phyloP scores from a whole-genome alignment of 192 early-diverging fungal species.

The Diversispora eburnea region DNA sequence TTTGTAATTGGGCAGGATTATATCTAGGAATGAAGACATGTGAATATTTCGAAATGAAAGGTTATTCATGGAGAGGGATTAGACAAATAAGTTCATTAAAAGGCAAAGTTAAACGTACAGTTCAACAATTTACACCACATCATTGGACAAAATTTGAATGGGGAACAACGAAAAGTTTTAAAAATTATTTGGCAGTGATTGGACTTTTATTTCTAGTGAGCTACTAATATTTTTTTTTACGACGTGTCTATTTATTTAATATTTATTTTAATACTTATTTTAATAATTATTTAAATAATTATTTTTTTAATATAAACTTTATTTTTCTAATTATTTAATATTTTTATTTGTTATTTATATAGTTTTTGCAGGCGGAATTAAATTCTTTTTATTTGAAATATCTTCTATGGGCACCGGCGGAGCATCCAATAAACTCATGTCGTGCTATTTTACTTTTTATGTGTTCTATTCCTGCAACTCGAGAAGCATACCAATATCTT shows the following conservation, averaged over 20 bases:
- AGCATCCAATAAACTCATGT: conserved; percentile 74
- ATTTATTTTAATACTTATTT: too few species aligned
- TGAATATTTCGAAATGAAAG: conserved; percentile 94
- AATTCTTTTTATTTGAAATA: conserved; percentile 96
- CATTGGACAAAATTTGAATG: conserved; percentile 93
- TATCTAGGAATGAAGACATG: conserved; percentile 96
- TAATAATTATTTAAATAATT: too few species aligned
- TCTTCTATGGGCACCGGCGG: conserved; percentile 87
- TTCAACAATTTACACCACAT: conserved; percentile 92
- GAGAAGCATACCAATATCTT: conserved; percentile 91
- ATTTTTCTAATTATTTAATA: neutral
- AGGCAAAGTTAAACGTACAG: conserved; percentile 83
- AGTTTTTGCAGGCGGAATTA: conserved; percentile 79
- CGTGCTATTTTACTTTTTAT: conserved; percentile 80
- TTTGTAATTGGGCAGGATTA: conserved; percentile 93
- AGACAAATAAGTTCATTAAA: conserved; percentile 77
- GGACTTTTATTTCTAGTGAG: conserved; percentile 50
- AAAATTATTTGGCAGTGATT: conserved; percentile 80
- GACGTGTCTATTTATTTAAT: too few species aligned
- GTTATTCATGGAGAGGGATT: conserved; percentile 92
- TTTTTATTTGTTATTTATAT: neutral
- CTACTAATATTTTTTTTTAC: neutral
- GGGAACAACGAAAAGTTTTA: conserved; percentile 83
- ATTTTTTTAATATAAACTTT: neutral
- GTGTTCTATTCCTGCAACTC: conserved; percentile 77